These are phyloP conservation scores for Yamadazyma sp. DNA, from an alignment of 805 yeast genomes.

Conservation along the genomic window DNA sequence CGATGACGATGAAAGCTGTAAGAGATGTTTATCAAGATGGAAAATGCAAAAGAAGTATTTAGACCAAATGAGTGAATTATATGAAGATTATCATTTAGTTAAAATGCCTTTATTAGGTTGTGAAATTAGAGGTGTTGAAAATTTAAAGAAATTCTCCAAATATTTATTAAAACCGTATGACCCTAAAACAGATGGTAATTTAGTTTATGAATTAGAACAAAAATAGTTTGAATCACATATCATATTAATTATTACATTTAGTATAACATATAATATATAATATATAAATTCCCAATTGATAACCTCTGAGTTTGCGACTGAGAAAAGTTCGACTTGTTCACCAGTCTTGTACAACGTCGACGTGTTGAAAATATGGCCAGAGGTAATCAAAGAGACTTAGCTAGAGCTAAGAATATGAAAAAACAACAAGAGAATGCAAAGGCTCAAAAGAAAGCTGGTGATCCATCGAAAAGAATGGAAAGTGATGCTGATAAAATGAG, in stretches of 20 bases:
- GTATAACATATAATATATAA: too few species aligned
- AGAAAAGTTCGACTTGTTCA: too few species aligned
- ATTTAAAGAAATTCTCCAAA: conserved; percentile 77
- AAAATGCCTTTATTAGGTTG: conserved; percentile 93
- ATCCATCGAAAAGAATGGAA: conserved; percentile 82
- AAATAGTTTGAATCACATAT: conserved; percentile 21
- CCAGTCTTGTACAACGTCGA: too few species aligned
- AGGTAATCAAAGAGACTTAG: conserved; percentile 95
- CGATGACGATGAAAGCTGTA: conserved; percentile 72
- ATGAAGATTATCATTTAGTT: conserved; percentile 95
- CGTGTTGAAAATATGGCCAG: too few species aligned
- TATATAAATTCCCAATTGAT: too few species aligned
- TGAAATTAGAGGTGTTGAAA: conserved; percentile 91
- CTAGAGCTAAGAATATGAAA: conserved; percentile 83
- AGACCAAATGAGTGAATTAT: conserved; percentile 92
- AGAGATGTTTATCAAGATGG: conserved; percentile 88
- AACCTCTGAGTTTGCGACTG: too few species aligned
- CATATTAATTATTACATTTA: too few species aligned
- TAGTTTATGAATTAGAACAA: conserved; percentile 56
- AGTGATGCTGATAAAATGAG: conserved; percentile 88
- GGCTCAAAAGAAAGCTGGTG: conserved; percentile 66
- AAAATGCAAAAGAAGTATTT: conserved; percentile 94
- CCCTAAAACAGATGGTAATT: conserved; percentile 55
- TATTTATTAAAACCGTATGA: conserved; percentile 77
- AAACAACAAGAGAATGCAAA: conserved; percentile 67